phyloP scores from a whole-genome alignment of 495 filamentous ascomycete genomes.

The Astrocystis sublimbata region DNA sequence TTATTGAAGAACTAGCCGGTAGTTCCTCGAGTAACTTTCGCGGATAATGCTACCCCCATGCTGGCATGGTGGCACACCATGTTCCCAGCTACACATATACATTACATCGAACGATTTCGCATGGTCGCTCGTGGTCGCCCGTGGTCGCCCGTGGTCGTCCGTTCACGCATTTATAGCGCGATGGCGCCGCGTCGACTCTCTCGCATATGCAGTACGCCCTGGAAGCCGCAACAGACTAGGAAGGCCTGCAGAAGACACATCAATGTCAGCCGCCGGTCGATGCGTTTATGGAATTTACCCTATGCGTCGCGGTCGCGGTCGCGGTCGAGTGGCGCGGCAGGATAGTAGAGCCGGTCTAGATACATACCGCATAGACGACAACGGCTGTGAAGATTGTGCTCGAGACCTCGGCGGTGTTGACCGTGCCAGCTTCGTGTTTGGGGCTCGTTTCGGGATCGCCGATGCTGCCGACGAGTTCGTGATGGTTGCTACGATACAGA shows the following conservation, averaged over 20 bases:
- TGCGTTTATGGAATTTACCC: neutral
- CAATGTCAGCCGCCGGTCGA: conserved; percentile 15
- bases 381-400: conserved; percentile 82
- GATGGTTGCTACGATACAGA: conserved; percentile 75
- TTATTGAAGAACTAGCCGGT: neutral
- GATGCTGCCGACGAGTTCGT: conserved; percentile 73
- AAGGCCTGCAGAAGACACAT: conserved; percentile 59
- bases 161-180: conserved; percentile 63
- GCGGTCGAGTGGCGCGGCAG: neutral
- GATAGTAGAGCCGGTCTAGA: neutral
- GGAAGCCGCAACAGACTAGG: conserved; percentile 84
- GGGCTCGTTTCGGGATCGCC: conserved; percentile 71
- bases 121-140: no score
- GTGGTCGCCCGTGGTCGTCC: no score
- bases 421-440: no score
- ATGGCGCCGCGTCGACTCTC: conserved; percentile 80
- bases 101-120: conserved; percentile 5
- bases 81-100: conserved; percentile 3
- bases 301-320: neutral
- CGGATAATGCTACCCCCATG: neutral
- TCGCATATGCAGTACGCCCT: conserved; percentile 77
- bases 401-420: conserved; percentile 76
- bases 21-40: neutral
- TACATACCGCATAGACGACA: conserved; percentile 77
- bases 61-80: neutral